Base-by-base conservation (phyloP, 202 grass and related monocot species). In the Elaeis oleifera region DNA sequence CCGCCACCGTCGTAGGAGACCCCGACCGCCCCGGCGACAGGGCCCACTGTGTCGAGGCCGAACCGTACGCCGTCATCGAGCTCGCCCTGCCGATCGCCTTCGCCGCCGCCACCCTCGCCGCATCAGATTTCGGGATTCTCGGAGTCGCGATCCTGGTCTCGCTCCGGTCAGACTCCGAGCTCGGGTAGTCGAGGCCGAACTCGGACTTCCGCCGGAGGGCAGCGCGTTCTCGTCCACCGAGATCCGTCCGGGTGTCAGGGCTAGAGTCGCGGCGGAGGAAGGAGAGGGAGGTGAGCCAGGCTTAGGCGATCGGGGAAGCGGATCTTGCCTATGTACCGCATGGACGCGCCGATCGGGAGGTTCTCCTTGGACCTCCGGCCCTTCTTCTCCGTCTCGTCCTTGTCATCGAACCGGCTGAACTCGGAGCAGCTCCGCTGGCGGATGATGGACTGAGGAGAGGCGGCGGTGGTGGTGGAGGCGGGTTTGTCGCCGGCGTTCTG, bases 341-440 rank as follows among this genome's bases (percentile, higher is more conserved):
- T 84, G 70, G 86, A 89, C 5, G 81, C 62, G 7, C 81, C 75
- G 49, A 87, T 68, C 18, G 76, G 54, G 27, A 56, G 75, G 5
- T 31, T 22, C 28, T 67, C 62, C 1, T 18, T 67, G 18, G 44
- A 26, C 16, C 56, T 3, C 55, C 2, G 66, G 13, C 26, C 22
- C 13, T 77, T 75, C 70, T 77, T 75, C 70, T 51, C 56, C 18
- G 25, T 59, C 25, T 60, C 27, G 15, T 84, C 77, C 11, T 64
- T 36, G 19, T 72, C 61, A 15, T 74, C 53, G 65, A 79, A 79
- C 61, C 76, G 80, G 39, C 54, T 48, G 17, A 74, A 53, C 39
- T 80, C 64, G 31, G 67, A 84, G 74, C 67, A 76, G 63, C 81
- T 84, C 58, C 67, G 67, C 67, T 84, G 81, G n/a, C 85, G 78